Base-by-base conservation (phyloP, 2,329 filamentous ascomycete genomes). In the Venturiaceae sp. region DNA sequence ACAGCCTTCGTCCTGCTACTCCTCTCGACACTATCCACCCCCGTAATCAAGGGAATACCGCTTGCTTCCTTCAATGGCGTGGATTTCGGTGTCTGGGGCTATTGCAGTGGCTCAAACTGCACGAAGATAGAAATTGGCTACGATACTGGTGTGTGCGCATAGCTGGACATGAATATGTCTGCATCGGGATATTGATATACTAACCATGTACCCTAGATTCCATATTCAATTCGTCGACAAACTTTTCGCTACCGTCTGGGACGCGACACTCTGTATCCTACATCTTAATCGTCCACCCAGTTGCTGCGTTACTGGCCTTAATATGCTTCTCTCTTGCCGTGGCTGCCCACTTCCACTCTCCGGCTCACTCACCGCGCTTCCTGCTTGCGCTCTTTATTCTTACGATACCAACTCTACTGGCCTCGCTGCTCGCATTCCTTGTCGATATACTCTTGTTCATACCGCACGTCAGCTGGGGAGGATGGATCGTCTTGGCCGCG, bases 371-470 rank as follows among this genome's bases (percentile, higher is more conserved):
- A 34, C 85, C 91, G 30, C 84, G 90, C 66, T 99, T 92, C 69
- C 82, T 97, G 4, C 83, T 97, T 34, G 82, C 83, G 30, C 78
- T 97, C 34, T 86, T 96, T 63, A 92, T 97, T 63, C 81, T 97
- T 64, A 86, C 88, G 59, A 84, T 97, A 62, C 81, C 95, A 54
- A 91, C 91, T 8, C 84, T 97, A 52, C 76, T 97, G 32, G 81
- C 94, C 63, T 86, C 89, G 52, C 80, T 96, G 1, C 80, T 96
- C 59, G 88, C 92, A 26, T 97, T 97, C 74, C 77, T 99, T 28
- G 86, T 97, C 66, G 94, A 99, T 72, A 89, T 97, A 28, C 78
- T 99, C 34, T 80, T 99, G 23, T 99, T 99, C 69, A 88, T 96
- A 16, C 94, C 94, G 53, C 92, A 97, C 72, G 77, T 96, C 75